Evolutionary conservation across 73 alveolate genomes (phyloP), one percentile per base, ranked within the genome.

Genomic region (Paramecium primaurelia): DNA sequence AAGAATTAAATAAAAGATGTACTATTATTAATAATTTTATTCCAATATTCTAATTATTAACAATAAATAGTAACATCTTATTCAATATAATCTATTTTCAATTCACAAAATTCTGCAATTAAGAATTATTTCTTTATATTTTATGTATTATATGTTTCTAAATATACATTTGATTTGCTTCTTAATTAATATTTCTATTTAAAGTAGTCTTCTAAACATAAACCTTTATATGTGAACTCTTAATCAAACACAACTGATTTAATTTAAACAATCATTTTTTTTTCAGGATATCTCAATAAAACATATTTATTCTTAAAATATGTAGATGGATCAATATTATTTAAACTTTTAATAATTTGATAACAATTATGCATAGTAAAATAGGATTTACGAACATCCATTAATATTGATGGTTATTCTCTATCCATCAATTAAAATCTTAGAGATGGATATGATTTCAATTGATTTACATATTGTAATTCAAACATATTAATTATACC

Each of bases 371-470:
- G 47, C 16, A 45, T 42, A 45, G 77, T 45, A 36, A 80, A 80
- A 47, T 45, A 80, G 12, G 58, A 45, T 80, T 80, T 80, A 25
- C 91, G 47, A 26, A 80, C 91, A 80, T 80, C 91, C 26, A 80
- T 25, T 20, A 44, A 34, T 22, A 80, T 6, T n/a, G 91, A 80
- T 5, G 58, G 26, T 8, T 22, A 6, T 26, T 80, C 91, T 49
- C 91, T 42, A 10, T 80, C 75, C 18, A 73, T 73, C 32, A 73
- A 73, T 37, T 25, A 45, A 80, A 80, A 45, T 80, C 58, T 80
- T 42, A 80, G n/a, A 0, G 91, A 12, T 8, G 91, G 75, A 25
- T 14, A 32, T 11, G 58, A 42, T 47, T 49, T 80, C 8, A 80
- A n/a, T 32, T 80, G 20, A 49, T 49, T 34, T 26, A 10, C 9